Percentiles rank a stretch among this genome's conserved stretches.
Evolutionary conservation across 768 basidiomycete genomes (phyloP).

Genomic region (Boletus subparvulus): DNA sequence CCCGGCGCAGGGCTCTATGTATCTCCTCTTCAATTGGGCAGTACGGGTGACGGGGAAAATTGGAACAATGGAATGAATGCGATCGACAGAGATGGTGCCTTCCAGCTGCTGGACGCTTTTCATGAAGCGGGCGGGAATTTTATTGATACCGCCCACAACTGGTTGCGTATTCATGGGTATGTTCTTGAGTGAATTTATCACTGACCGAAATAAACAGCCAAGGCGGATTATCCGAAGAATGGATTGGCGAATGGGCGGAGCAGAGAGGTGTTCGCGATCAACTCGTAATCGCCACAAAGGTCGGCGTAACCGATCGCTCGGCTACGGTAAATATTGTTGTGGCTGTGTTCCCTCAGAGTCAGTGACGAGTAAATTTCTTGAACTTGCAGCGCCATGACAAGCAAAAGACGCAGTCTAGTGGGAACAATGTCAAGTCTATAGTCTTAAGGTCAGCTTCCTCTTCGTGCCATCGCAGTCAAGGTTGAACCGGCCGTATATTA

Average conservation of each 20-base stretch:
- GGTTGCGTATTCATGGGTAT: not conserved
- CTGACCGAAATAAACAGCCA: not conserved
- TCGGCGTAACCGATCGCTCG: not conserved
- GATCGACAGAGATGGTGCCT: not conserved
- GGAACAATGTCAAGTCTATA: not conserved
- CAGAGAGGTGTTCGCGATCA: not conserved
- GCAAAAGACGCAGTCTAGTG: not conserved
- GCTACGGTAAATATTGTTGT: too few species aligned
- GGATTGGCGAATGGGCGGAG: slow-evolving; percentile 1
- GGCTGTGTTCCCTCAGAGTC: too few species aligned
- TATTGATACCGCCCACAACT: not conserved
- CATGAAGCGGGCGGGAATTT: slow-evolving; percentile 1
- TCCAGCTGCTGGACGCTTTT: not conserved
- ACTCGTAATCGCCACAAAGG: slow-evolving; percentile 2
- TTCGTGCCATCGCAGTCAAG: too few species aligned
- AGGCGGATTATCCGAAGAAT: not conserved
- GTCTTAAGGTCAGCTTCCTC: not conserved
- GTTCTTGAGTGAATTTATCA: not conserved
- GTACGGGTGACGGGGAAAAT: not conserved
- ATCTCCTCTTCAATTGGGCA: not conserved
- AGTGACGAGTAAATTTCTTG: not conserved
- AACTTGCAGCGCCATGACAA: not conserved
- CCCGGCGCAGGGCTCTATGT: not conserved
- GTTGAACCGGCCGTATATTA: not conserved
- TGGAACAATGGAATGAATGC: not conserved